Conservation (phyloP, 2,329 filamentous ascomycete species). For the Arthrobotrys megalospora region DNA sequence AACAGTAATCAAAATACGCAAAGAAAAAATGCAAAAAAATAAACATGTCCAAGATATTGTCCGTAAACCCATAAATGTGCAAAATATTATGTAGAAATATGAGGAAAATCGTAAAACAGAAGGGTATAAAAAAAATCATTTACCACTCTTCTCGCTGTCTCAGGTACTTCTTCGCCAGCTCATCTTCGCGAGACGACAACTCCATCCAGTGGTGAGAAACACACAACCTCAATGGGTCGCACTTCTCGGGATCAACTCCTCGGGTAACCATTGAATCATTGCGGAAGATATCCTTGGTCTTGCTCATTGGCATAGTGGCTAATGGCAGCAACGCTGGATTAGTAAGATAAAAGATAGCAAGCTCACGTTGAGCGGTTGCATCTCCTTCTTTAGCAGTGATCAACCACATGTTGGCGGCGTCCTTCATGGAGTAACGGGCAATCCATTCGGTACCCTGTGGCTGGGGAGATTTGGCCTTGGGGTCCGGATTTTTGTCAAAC, state of each 20-base stretch:
- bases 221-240: constrained; percentile 90
- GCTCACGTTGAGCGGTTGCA: constrained; percentile 88
- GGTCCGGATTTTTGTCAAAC: constrained; percentile 64
- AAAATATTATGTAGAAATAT: constrained; percentile 31
- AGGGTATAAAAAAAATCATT: constrained; percentile 42
- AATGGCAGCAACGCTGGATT: constrained; percentile 86
- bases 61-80: constrained; percentile 17
- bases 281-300: constrained; percentile 90
- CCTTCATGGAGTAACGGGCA: constrained; percentile 76
- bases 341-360: constrained; percentile 92
- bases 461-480: constrained; percentile 61
- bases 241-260: constrained; percentile 74
- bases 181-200: constrained; percentile 86
- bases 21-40: constrained; percentile 19
- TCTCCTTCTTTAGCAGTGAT: constrained; percentile 95
- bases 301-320: constrained; percentile 85
- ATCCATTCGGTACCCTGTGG: constrained; percentile 63
- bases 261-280: constrained; percentile 80
- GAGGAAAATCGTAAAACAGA: constrained; percentile 21
- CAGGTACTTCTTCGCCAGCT: constrained; percentile 85
- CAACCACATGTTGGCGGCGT: constrained; percentile 90
- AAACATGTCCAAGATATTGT: constrained; percentile 1
- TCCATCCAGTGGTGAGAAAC: constrained; percentile 98
- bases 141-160: constrained; percentile 78
- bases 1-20: constrained; percentile 5